Conservation (phyloP, 1,284 basidiomycete genomes). For the Tylopilus sp. region DNA sequence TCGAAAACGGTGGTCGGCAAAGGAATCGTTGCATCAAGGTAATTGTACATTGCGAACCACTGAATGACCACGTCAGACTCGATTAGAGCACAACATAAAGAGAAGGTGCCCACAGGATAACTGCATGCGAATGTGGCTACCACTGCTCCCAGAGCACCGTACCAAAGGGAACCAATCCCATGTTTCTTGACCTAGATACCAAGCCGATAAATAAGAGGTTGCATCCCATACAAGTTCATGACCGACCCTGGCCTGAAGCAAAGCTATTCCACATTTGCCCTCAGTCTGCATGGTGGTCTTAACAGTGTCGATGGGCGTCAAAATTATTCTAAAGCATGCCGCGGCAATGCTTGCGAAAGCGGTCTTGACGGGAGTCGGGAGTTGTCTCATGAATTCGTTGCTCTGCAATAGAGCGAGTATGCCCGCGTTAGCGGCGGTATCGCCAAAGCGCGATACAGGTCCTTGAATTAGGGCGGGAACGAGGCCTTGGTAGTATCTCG, state of each 20-base stretch:
- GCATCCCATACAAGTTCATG: neutral
- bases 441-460: slow-evolving; percentile 84
- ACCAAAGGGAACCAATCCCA: slow-evolving; percentile 87
- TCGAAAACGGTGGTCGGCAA: slow-evolving; percentile 61
- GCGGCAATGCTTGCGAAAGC: slow-evolving; percentile 78
- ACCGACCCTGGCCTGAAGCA: slow-evolving; percentile 74
- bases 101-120: slow-evolving; percentile 67
- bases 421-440: slow-evolving; percentile 88
- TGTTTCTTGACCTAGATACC: slow-evolving; percentile 70
- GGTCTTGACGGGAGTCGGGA: slow-evolving; percentile 75
- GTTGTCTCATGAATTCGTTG: slow-evolving; percentile 72
- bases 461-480: slow-evolving; percentile 86
- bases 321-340: slow-evolving; percentile 83
- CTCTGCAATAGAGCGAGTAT: slow-evolving; percentile 81
- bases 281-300: slow-evolving; percentile 95
- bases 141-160: slow-evolving; percentile 88
- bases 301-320: slow-evolving; percentile 90
- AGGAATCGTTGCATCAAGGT: slow-evolving; percentile 74
- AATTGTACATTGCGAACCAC: slow-evolving; percentile 91
- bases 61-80: slow-evolving; percentile 32
- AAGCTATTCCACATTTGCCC: slow-evolving; percentile 72
- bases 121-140: slow-evolving; percentile 93
- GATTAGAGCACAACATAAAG: neutral
- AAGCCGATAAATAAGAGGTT: neutral
- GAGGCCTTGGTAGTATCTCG: slow-evolving; percentile 87